Base-by-base conservation (phyloP, 2,329 filamentous ascomycete species). In the Clarireedia hainanense region DNA sequence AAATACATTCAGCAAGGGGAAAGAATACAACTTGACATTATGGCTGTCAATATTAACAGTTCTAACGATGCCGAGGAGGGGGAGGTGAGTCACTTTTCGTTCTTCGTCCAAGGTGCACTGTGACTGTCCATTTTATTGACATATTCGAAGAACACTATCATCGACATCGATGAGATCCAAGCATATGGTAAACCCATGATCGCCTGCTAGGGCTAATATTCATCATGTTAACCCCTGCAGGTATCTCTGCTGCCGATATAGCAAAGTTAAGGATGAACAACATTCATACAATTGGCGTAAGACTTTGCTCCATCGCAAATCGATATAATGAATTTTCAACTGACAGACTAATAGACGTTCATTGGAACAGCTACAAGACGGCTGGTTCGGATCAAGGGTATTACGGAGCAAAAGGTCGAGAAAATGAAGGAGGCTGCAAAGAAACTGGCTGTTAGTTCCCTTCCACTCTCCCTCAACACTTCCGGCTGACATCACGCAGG, bases 361-460 rank as follows among this genome's bases (percentile, higher is more conserved):
- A 76, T 83, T 60, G 73, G 76, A 15, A 79, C 80, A 15, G 84
- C 81, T 43, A 76, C 80, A 52, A 80, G 77, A 63, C 80, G 75
- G 17, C 73, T 87, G 15, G 70, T 82, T 52, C 86, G 82, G 67
- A 86, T 87, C 68, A 86, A 85, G 65, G 84, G 84, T 7, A 85
- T 86, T 69, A 86, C 83, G 56, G 84, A 86, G 66, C 75, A 81
- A 65, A 87, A 87, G 68, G 84, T 86, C 4, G 84, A 87, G 60
- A 87, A 86, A 68, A 77, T 87, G 66, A 86, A 85, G 65, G 84
- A 87, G 62, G 84, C 84, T 49, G 76, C 83, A 53, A 74, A 75
- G 58, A 71, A 72, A 52, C 56, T 70, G 42, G 55, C 65, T 49
- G 69, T 69, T 51, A 60, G 66, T 57, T 54, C 3, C 15, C 6